A percentile compares a stretch with the other conserved stretches of the same genome.
Conservation (phyloP, 345 rosid genomes). For the Dovyalis caffra region DNA sequence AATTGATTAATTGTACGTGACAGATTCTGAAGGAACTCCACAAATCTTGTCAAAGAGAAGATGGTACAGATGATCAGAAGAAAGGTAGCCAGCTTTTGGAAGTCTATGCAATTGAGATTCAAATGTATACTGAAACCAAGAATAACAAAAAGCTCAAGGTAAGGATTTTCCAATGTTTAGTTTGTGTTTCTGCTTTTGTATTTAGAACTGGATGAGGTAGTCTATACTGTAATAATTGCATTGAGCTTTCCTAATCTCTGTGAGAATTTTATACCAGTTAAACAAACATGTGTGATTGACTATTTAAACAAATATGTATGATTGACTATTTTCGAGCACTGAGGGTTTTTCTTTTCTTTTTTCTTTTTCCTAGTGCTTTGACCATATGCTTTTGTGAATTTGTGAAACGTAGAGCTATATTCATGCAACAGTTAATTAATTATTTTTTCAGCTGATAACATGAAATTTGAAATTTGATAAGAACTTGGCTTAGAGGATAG, state of each 20-base stretch:
- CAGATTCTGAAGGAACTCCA: slow-evolving; percentile 96
- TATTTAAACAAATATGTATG: not conserved
- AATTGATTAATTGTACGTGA: slow-evolving; percentile 3
- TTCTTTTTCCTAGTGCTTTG: not conserved
- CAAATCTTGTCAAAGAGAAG: slow-evolving; percentile 95
- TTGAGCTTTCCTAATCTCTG: not conserved
- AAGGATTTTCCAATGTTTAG: slow-evolving; percentile 10
- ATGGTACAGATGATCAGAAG: slow-evolving; percentile 98
- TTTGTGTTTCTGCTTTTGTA: not conserved
- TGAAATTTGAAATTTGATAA: not conserved
- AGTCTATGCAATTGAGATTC: slow-evolving; percentile 97
- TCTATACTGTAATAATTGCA: not conserved
- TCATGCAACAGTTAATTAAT: not conserved
- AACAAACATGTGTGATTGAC: not conserved
- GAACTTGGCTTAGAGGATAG: not conserved
- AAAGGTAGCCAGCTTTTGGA: slow-evolving; percentile 99
- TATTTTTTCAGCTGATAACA: not conserved
- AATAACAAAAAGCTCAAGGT: slow-evolving; percentile 98
- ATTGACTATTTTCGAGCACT: not conserved
- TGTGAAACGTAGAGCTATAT: not conserved
- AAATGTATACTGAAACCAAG: slow-evolving; percentile 96
- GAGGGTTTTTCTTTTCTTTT: not conserved
- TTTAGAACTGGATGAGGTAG: not conserved
- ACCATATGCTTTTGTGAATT: not conserved
- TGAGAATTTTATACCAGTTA: not conserved